phyloP scores from a whole-genome alignment of 2,329 filamentous ascomycete species.

The Nemania sp. region DNA sequence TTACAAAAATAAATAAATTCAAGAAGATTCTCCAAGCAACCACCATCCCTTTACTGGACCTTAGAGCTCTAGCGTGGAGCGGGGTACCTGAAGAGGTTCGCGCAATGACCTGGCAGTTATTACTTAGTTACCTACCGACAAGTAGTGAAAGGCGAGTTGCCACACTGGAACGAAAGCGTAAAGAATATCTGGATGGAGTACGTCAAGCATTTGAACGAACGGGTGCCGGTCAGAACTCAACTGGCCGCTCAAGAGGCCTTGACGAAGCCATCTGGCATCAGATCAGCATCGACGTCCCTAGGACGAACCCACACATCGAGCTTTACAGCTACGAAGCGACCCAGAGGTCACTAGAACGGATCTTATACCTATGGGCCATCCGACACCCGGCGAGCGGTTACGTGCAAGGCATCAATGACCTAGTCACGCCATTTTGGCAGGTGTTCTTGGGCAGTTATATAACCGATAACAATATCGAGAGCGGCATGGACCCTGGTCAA shows the following conservation, averaged over 20 bases:
- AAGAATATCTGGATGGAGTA: conserved; percentile 95
- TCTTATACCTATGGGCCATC: conserved; percentile 97
- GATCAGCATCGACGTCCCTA: conserved; percentile 96
- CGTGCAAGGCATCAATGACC: conserved; percentile 97
- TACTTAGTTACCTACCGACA: conserved; percentile 94
- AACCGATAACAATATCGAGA: conserved; percentile 88
- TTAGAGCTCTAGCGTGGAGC: conserved; percentile 88
- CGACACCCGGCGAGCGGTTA: conserved; percentile 96
- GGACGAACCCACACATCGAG: conserved; percentile 94
- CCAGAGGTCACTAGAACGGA: conserved; percentile 89
- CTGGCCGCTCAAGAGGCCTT: conserved; percentile 65
- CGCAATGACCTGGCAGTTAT: conserved; percentile 97
- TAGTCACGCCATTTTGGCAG: conserved; percentile 97
- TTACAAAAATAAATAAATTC: conserved; percentile 97
- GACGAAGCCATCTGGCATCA: conserved; percentile 99
- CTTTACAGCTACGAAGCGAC: conserved; percentile 96
- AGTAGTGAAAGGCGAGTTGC: conserved; percentile 90
- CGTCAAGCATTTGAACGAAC: conserved; percentile 70
- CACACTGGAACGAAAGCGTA: conserved; percentile 89
- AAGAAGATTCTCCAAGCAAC: conserved; percentile 93
- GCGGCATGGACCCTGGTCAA: conserved; percentile 95
- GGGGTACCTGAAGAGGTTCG: conserved; percentile 93
- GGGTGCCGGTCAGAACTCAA: conserved; percentile 48
- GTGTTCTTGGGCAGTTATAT: conserved; percentile 95
- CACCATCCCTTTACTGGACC: conserved; percentile 80